These are phyloP conservation scores for Talaromyces sp. DNA, from an alignment of 2,329 filamentous ascomycete genomes.

Conservation along the genomic window DNA sequence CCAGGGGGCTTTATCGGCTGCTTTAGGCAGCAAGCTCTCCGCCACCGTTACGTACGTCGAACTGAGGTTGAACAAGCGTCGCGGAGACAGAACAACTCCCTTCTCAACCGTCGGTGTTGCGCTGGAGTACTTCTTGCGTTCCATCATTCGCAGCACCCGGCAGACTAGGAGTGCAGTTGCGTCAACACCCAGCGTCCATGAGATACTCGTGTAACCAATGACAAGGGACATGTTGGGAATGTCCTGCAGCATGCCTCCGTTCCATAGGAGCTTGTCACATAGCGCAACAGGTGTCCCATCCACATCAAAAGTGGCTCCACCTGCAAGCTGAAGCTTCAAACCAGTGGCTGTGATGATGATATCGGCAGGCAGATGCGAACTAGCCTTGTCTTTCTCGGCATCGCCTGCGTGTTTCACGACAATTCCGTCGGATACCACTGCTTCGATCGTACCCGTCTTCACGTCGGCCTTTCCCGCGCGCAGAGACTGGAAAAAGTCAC, in stretches of 20 bases:
- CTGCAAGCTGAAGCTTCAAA: constrained; percentile 26
- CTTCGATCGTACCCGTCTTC: constrained; percentile 47
- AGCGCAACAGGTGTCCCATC: constrained; percentile 20
- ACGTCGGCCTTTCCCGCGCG: constrained; percentile 42
- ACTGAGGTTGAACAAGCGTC: constrained; percentile 19
- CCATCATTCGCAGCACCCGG: constrained; percentile 22
- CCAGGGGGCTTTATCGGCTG: constrained; percentile 23
- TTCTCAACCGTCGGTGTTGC: constrained; percentile 14
- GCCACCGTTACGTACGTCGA: constrained; percentile 23
- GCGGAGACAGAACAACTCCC: constrained; percentile 1
- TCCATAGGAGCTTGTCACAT: constrained; percentile 27
- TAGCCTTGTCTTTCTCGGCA: constrained; percentile 23
- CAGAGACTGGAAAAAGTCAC: constrained; percentile 50
- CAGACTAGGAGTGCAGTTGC: constrained; percentile 22
- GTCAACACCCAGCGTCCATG: constrained; percentile 35
- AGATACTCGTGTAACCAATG: constrained; percentile 29
- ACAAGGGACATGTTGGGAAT: constrained; percentile 30
- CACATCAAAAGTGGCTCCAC: constrained; percentile 22
- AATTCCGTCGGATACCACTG: constrained; percentile 41
- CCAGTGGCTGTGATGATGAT: constrained; percentile 36
- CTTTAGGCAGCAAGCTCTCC: constrained; percentile 17
- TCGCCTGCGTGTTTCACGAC: constrained; percentile 23
- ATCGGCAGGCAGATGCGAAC: constrained; percentile 21
- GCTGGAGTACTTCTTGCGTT: constrained; percentile 1
- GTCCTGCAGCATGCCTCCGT: constrained; percentile 30